Conservation (phyloP, 2,329 filamentous ascomycete genomes). For the Ramularia collo-cygni region DNA sequence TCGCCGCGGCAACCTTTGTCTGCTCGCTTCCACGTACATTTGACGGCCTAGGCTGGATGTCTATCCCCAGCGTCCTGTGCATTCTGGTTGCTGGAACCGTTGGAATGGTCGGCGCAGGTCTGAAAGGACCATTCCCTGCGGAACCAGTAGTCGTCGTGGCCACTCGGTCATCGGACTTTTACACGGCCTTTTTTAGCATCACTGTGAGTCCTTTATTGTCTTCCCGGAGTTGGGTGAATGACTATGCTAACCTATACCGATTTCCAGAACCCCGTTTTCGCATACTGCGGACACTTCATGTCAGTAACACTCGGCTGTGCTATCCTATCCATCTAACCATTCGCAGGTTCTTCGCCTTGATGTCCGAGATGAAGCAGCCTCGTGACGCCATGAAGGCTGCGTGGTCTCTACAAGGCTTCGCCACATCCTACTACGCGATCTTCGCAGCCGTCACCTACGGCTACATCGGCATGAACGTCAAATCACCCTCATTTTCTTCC, state of each 20-base stretch:
- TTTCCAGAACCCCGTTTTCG: slow-evolving; percentile 43
- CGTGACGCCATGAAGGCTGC: slow-evolving; percentile 46
- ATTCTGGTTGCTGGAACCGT: slow-evolving; percentile 47
- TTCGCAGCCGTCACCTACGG: slow-evolving; percentile 47
- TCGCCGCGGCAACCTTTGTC: slow-evolving; percentile 42
- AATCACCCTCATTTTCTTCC: slow-evolving; percentile 44
- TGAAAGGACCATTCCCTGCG: slow-evolving; percentile 36
- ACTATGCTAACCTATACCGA: too few relatives aligned
- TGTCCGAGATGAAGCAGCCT: slow-evolving; percentile 48
- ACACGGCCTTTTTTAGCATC: slow-evolving; percentile 41
- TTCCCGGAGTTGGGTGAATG: too few relatives aligned
- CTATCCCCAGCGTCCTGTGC: slow-evolving; percentile 38
- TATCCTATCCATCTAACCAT: background rate
- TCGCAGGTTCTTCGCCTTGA: slow-evolving; percentile 43
- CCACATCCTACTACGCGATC: slow-evolving; percentile 46
- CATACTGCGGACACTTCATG: slow-evolving; percentile 49
- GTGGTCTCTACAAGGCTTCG: slow-evolving; percentile 44
- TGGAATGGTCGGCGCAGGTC: slow-evolving; percentile 45
- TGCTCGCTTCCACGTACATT: slow-evolving; percentile 46
- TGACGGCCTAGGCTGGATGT: slow-evolving; percentile 44
- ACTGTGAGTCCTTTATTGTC: slow-evolving; percentile 21
- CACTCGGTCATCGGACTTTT: slow-evolving; percentile 35
- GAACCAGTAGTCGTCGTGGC: slow-evolving; percentile 34
- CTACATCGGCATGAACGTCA: slow-evolving; percentile 42
- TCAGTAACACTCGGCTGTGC: background rate